Evolutionary conservation across 352 stramenopile species (phyloP).

Genomic region (Elongisporangium prolatum): DNA sequence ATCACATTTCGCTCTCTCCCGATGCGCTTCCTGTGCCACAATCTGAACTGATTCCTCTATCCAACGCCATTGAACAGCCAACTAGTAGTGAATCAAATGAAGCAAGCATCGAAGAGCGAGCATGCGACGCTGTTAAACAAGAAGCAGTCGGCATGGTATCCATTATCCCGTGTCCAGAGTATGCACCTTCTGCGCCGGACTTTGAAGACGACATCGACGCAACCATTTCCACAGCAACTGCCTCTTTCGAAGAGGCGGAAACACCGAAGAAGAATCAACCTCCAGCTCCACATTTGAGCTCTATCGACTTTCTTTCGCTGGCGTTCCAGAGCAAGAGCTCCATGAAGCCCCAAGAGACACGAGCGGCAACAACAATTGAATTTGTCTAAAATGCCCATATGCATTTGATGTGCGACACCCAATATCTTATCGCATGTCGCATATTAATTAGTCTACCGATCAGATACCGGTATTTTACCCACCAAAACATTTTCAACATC

Average conservation of each 20-base stretch:
- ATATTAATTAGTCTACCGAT: background rate
- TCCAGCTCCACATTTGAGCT: background rate
- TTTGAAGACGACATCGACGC: background rate
- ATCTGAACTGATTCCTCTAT: too few relatives aligned
- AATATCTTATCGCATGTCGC: background rate
- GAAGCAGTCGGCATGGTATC: background rate
- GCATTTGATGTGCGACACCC: background rate
- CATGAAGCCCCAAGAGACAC: background rate
- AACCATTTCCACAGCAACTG: background rate
- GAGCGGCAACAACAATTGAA: background rate
- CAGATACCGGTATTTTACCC: background rate
- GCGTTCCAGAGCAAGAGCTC: background rate
- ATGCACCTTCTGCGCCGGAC: background rate
- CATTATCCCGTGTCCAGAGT: background rate
- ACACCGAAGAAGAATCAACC: background rate
- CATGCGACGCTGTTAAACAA: background rate
- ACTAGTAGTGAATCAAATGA: background rate
- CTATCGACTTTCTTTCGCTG: background rate
- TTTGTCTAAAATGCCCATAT: background rate
- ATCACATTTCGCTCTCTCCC: constrained; percentile 42
- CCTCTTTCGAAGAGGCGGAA: background rate
- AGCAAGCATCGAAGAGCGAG: background rate
- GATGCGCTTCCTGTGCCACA: background rate
- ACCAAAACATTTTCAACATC: background rate
- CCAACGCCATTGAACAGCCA: too few relatives aligned